Base-by-base conservation (phyloP, 441 rosid species). In the Theobroma grandiflorum region DNA sequence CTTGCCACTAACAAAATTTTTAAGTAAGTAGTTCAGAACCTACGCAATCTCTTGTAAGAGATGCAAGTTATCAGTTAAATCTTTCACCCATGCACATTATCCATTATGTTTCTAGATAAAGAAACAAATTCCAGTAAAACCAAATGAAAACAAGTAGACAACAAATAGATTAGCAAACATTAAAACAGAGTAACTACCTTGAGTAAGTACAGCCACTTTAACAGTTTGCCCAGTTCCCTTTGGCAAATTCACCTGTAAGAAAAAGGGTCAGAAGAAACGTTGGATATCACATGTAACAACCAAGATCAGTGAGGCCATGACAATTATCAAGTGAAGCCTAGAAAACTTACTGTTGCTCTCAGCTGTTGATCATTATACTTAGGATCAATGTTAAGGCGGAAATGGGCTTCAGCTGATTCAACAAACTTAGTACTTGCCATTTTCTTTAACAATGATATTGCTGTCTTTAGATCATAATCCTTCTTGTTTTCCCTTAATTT, bases 351-450 rank as follows among this genome's bases (percentile, higher is more conserved):
- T 6, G 99, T 93, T 58, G 99, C 99, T 77, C 99, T 90, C 40
- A 95, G 95, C 89, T 95, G 99, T 87, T 97, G 99, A 83, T 97
- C 99, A 64, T 95, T 95, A 75, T 95, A 95, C 85, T 97, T 97
- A 18, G 99, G 99, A 84, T 94, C 99, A 67, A 95, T 95, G 87
- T 97, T 95, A 72, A 97, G 96, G 73, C 98, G 97, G 85, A 97
- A 97, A 92, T 97, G 99, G 69, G 97, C 98, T 94, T 97, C 99
- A 65, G 86, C 89, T n/a, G 98, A 89, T 89, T 94, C 99, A 9
- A 91, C 95, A 80, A 97, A 97, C 90, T 89, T 94, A 22, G 91
- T 84, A 75, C 79, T 90, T n/a, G 96, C 78, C 86, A 85, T 92
- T 84, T 92, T 86, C 88, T 97, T 97, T 37, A 95, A 81, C 87